These are phyloP conservation scores for Claviceps digitariae DNA, from an alignment of 2,329 filamentous ascomycete species.

Conservation along the genomic window DNA sequence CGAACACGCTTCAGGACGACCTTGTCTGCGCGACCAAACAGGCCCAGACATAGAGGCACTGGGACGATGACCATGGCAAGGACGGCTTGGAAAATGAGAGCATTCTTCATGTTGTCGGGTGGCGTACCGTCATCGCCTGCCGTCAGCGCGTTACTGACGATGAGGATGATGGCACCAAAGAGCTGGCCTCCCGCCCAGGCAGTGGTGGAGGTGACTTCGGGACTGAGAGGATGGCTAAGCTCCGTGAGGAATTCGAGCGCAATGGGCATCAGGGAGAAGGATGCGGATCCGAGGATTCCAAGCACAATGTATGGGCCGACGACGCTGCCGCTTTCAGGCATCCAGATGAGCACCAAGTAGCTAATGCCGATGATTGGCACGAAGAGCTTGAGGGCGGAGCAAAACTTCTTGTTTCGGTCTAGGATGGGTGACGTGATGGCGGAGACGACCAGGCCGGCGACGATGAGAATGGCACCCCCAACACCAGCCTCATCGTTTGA, in stretches of 20 bases:
- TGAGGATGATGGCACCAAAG: slow-evolving; percentile 70
- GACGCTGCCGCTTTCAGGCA: slow-evolving; percentile 45
- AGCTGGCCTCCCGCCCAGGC: slow-evolving; percentile 83
- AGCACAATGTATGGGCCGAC: slow-evolving; percentile 63
- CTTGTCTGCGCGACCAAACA: slow-evolving; percentile 48
- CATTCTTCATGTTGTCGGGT: slow-evolving; percentile 57
- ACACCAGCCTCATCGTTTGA: slow-evolving; percentile 76
- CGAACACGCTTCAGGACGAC: slow-evolving; percentile 36
- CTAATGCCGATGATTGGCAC: slow-evolving; percentile 60
- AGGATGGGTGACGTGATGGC: slow-evolving; percentile 70
- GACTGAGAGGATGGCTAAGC: slow-evolving; percentile 72
- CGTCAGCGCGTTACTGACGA: slow-evolving; percentile 66
- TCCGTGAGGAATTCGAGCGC: slow-evolving; percentile 80
- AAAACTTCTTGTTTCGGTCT: slow-evolving; percentile 71
- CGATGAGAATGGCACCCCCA: slow-evolving; percentile 75
- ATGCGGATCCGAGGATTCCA: slow-evolving; percentile 62
- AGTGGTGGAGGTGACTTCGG: slow-evolving; percentile 71
- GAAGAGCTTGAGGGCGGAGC: slow-evolving; percentile 57
- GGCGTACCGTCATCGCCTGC: slow-evolving; percentile 38
- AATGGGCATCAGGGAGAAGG: slow-evolving; percentile 70
- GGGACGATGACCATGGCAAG: slow-evolving; percentile 52
- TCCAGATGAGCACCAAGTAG: slow-evolving; percentile 74
- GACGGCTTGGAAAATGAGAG: slow-evolving; percentile 68
- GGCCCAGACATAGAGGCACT: slow-evolving; percentile 53
- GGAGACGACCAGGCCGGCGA: slow-evolving; percentile 67